Evolutionary conservation across 2,329 filamentous ascomycete species (phyloP).

Genomic region (Sarocladiaceae sp.): DNA sequence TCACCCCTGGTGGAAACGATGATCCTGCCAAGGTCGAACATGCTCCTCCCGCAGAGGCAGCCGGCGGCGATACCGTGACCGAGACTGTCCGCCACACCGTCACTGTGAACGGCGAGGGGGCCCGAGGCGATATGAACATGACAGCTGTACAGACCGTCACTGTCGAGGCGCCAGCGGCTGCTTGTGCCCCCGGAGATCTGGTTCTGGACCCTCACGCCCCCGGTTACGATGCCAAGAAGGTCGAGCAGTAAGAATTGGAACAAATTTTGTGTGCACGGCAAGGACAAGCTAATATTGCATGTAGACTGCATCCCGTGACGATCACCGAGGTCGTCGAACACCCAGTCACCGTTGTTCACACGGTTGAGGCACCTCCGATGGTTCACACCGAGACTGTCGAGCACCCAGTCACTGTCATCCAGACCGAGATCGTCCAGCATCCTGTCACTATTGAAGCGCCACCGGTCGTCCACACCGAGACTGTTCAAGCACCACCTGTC

Average conservation of each 20-base stretch:
- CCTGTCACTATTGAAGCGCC: not conserved
- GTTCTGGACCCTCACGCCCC: not conserved
- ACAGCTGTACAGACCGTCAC: slow-evolving; percentile 12
- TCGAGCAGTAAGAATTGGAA: slow-evolving; percentile 3
- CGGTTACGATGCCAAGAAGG: not conserved
- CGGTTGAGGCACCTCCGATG: slow-evolving; percentile 14
- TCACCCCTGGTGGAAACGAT: not conserved
- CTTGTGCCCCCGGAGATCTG: not conserved
- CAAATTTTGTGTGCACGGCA: no score
- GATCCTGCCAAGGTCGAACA: not conserved
- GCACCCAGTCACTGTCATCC: not conserved
- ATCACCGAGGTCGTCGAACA: slow-evolving; percentile 9
- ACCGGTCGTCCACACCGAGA: not conserved
- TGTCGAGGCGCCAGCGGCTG: slow-evolving; percentile 9
- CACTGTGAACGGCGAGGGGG: slow-evolving; percentile 12
- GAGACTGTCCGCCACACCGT: slow-evolving; percentile 14
- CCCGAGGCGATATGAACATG: slow-evolving; percentile 6
- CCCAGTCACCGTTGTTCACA: slow-evolving; percentile 16
- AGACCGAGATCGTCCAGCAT: not conserved
- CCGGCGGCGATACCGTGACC: slow-evolving; percentile 11
- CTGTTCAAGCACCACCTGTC: not conserved
- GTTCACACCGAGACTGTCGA: slow-evolving; percentile 1
- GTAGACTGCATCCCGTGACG: not conserved
- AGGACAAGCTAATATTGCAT: not conserved
- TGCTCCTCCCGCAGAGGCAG: not conserved